A percentile compares a stretch with the other conserved stretches of the same genome.
These are phyloP conservation scores for Venturiaceae sp. DNA, from an alignment of 2,329 filamentous ascomycete genomes.

Conservation along the genomic window DNA sequence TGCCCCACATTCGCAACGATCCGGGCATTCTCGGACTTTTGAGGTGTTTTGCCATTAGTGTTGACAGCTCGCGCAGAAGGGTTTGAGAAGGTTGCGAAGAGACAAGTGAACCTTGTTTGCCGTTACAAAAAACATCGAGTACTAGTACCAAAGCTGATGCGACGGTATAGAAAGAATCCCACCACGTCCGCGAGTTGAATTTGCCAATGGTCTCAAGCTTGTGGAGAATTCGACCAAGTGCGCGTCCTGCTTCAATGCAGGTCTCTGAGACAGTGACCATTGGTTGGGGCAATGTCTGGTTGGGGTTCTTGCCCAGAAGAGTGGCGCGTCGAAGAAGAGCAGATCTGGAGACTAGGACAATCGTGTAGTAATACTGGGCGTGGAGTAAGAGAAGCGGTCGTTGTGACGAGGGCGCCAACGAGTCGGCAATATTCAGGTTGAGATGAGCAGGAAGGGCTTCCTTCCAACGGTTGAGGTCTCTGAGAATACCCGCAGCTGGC, in stretches of 20 bases:
- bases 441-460: slow-evolving; percentile 28
- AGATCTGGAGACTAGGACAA: slow-evolving; percentile 27
- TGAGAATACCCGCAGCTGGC: slow-evolving; percentile 25
- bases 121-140: slow-evolving; percentile 19
- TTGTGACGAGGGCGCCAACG: slow-evolving; percentile 23
- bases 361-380: slow-evolving; percentile 29
- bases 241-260: slow-evolving; percentile 27
- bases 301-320: slow-evolving; percentile 15
- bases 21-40: not conserved
- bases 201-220: slow-evolving; percentile 25
- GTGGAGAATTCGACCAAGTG: slow-evolving; percentile 22
- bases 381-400: slow-evolving; percentile 30
- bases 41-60: not conserved
- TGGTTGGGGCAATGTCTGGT: slow-evolving; percentile 16
- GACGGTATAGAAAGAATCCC: slow-evolving; percentile 24
- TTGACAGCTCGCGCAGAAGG: not conserved
- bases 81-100: not conserved
- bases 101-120: not conserved
- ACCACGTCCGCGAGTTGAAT: slow-evolving; percentile 31
- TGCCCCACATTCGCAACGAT: not conserved
- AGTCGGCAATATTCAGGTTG: slow-evolving; percentile 20
- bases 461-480: slow-evolving; percentile 30
- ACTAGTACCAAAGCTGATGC: slow-evolving; percentile 27
- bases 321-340: slow-evolving; percentile 28
- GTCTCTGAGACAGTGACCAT: slow-evolving; percentile 24